phyloP scores from a whole-genome alignment of 1,284 basidiomycete genomes.

The Austropuccinia psidii region DNA sequence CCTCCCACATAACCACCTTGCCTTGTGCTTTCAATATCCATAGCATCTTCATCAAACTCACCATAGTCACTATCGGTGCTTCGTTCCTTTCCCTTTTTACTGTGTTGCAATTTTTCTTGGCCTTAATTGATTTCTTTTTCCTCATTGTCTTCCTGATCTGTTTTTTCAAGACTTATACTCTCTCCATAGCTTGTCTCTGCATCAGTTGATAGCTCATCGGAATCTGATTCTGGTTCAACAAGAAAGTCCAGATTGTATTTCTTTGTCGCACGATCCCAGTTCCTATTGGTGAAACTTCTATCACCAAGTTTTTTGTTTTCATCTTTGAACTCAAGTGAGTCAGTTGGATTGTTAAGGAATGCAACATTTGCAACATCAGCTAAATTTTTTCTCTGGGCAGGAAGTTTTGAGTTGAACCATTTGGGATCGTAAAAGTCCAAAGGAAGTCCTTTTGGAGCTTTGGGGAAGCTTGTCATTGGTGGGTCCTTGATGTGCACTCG shows the following conservation, averaged over 20 bases:
- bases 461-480: neutral
- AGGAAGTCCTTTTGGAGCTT: conserved; percentile 9
- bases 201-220: neutral
- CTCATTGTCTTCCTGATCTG: neutral
- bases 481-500: neutral
- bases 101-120: neutral
- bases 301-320: neutral
- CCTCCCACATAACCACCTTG: too few relatives aligned
- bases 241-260: neutral
- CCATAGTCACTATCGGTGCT: neutral
- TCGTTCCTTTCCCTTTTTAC: neutral
- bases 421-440: conserved; percentile 10
- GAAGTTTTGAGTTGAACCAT: conserved; percentile 5
- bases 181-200: neutral
- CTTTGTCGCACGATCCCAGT: neutral
- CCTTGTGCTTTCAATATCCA: too few relatives aligned
- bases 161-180: neutral
- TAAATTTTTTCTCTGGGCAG: neutral
- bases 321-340: neutral
- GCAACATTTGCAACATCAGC: neutral
- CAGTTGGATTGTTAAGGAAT: neutral
- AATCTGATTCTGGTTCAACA: neutral
- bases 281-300: neutral
- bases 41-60: neutral
- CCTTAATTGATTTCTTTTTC: neutral